phyloP scores from a whole-genome alignment of 371 early-diverging fungal genomes.

The Lichtheimia corymbifera region DNA sequence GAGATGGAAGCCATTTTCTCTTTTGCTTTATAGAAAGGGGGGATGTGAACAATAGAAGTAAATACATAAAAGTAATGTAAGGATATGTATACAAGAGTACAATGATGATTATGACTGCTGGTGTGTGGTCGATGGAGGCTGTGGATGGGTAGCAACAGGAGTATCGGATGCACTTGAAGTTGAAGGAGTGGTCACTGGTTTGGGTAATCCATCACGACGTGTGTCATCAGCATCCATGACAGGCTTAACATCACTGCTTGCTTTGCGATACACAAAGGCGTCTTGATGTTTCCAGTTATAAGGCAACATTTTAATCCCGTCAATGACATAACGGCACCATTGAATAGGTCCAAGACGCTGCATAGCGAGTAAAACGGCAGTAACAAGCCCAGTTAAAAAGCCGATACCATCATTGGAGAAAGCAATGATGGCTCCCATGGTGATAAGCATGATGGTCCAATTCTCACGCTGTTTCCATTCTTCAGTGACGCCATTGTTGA shows the following conservation, averaged over 20 bases:
- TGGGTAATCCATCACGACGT: conserved; percentile 4
- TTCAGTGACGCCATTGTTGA: conserved; percentile 43
- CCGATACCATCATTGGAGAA: conserved; percentile 87
- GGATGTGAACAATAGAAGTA: not conserved
- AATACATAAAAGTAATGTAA: conserved; percentile 4
- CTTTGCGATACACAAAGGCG: not conserved
- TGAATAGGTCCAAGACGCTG: conserved; percentile 35
- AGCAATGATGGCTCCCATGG: conserved; percentile 68
- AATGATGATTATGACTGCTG: not conserved
- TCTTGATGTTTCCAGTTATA: conserved; percentile 25
- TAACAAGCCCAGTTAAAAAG: conserved; percentile 67
- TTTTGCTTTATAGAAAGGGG: conserved; percentile 30
- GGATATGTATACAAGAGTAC: not conserved
- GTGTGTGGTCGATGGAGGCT: not conserved
- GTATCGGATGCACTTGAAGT: too few relatives aligned
- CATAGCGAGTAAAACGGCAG: conserved; percentile 44
- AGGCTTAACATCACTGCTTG: not conserved
- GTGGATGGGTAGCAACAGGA: not conserved
- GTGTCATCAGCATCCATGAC: not conserved
- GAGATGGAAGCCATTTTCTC: conserved; percentile 76
- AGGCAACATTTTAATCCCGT: conserved; percentile 17
- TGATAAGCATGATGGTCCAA: conserved; percentile 69
- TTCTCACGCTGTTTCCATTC: conserved; percentile 55
- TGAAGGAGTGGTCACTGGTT: not conserved
- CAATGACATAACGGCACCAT: conserved; percentile 17